Conservation (phyloP, 2,329 filamentous ascomycete genomes). For the Graphilbum sp. region DNA sequence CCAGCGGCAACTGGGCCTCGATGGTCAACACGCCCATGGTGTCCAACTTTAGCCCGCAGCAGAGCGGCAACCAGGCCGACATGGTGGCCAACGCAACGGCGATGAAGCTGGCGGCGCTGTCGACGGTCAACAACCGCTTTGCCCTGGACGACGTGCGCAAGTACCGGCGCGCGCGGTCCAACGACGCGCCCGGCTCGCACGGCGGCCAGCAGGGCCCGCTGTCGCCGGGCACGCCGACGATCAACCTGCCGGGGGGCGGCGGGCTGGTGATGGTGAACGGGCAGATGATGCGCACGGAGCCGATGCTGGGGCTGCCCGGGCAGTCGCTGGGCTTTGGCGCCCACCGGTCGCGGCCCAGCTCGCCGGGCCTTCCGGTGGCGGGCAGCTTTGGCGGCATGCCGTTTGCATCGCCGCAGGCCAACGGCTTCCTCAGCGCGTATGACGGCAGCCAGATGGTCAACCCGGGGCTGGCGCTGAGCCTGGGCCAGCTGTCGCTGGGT, state of each 20-base stretch:
- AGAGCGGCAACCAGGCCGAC: slow-evolving; percentile 55
- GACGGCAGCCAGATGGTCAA: slow-evolving; percentile 56
- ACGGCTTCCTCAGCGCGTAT: slow-evolving; percentile 84
- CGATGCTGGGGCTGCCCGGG: slow-evolving; percentile 63
- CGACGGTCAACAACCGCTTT: slow-evolving; percentile 96
- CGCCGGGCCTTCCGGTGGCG: slow-evolving; percentile 67
- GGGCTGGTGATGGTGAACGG: slow-evolving; percentile 93
- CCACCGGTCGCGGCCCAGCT: slow-evolving; percentile 73
- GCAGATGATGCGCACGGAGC: slow-evolving; percentile 71
- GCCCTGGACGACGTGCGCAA: slow-evolving; percentile 93
- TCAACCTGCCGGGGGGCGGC: slow-evolving; percentile 43
- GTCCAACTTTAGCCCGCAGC: slow-evolving; percentile 57
- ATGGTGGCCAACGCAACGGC: slow-evolving; percentile 98
- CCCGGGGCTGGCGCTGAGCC: slow-evolving; percentile 42
- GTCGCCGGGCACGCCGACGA: slow-evolving; percentile 44
- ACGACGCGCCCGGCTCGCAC: slow-evolving; percentile 50
- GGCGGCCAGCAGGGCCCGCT: slow-evolving; percentile 40
- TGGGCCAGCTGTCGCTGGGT: slow-evolving; percentile 41
- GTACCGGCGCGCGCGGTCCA: slow-evolving; percentile 80
- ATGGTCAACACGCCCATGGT: slow-evolving; percentile 98
- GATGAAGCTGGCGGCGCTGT: slow-evolving; percentile 94
- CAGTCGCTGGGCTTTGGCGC: slow-evolving; percentile 39
- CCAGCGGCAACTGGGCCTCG: slow-evolving; percentile 91
- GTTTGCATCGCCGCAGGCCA: slow-evolving; percentile 82
- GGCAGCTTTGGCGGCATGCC: slow-evolving; percentile 39